These are phyloP conservation scores for Luzula sylvatica DNA, from an alignment of 176 grass and related monocot genomes.

Conservation along the genomic window DNA sequence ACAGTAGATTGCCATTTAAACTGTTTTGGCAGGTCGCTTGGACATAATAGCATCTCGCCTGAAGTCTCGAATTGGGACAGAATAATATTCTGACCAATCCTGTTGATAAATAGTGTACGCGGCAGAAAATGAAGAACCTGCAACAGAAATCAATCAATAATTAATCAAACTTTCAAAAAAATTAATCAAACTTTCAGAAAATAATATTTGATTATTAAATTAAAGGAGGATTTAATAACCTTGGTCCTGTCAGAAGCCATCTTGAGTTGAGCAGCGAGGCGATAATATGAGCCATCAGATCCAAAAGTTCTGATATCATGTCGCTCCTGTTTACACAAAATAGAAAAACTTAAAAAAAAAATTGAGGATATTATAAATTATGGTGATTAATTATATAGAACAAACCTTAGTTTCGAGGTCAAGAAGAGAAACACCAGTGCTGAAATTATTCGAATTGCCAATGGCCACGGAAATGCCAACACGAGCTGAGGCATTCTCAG, in stretches of 20 bases:
- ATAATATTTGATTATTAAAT: background rate
- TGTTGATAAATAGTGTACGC: slow-evolving; percentile 73
- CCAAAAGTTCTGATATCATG: slow-evolving; percentile 74
- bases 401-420: slow-evolving; percentile 93
- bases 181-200: background rate
- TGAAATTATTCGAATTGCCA: slow-evolving; percentile 48
- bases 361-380: background rate
- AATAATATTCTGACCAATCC: slow-evolving; percentile 46
- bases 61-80: slow-evolving; percentile 65
- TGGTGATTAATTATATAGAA: background rate
- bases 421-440: slow-evolving; percentile 76
- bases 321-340: slow-evolving; percentile 56
- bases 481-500: slow-evolving; percentile 45
- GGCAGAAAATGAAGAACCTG: slow-evolving; percentile 82
- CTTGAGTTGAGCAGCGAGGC: slow-evolving; percentile 81
- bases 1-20: slow-evolving; percentile 74
- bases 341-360: background rate
- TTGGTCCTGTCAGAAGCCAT: slow-evolving; percentile 98
- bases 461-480: slow-evolving; percentile 76
- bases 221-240: slow-evolving; percentile 40
- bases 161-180: background rate
- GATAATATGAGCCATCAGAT: slow-evolving; percentile 91
- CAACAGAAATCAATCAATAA: slow-evolving; percentile 16
- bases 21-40: slow-evolving; percentile 63
- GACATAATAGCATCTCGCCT: slow-evolving; percentile 46